phyloP scores from a whole-genome alignment of 2,329 filamentous ascomycete genomes.

The Colletotrichum eleusines region DNA sequence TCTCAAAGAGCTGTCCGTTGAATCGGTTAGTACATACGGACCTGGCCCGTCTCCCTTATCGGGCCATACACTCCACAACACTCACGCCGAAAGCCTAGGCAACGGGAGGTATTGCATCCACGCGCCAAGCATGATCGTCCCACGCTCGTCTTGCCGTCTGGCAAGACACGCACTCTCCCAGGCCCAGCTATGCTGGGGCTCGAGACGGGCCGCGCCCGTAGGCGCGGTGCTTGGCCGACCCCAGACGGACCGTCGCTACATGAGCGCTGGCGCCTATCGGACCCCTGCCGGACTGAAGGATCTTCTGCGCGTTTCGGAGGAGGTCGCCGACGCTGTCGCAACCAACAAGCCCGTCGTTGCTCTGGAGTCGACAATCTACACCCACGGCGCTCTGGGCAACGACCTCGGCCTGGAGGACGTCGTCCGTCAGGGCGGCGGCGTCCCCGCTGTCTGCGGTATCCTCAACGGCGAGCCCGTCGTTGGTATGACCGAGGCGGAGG shows the following conservation, averaged over 20 bases:
- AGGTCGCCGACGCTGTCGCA: constrained; percentile 82
- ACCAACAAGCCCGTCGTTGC: constrained; percentile 87
- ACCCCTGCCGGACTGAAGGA: constrained; percentile 50
- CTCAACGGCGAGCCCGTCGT: constrained; percentile 86
- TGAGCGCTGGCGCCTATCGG: constrained; percentile 37
- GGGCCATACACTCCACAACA: not conserved
- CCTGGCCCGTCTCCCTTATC: not conserved
- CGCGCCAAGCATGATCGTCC: constrained; percentile 29
- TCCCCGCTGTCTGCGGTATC: constrained; percentile 93
- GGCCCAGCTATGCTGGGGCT: constrained; percentile 20
- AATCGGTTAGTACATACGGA: no score
- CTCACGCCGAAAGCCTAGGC: constrained; percentile 11
- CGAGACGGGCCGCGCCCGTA: not conserved
- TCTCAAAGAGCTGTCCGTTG: not conserved
- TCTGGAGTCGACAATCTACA: constrained; percentile 96
- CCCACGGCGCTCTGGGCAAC: constrained; percentile 87
- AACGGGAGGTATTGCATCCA: not conserved
- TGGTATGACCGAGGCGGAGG: constrained; percentile 78
- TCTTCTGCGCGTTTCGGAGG: constrained; percentile 80
- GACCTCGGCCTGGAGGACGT: constrained; percentile 80
- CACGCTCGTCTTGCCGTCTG: constrained; percentile 34
- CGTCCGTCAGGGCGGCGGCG: constrained; percentile 82
- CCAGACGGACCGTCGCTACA: constrained; percentile 22
- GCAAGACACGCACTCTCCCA: constrained; percentile 32
- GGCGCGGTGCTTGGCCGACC: not conserved